These are phyloP conservation scores for Coffea humblotiana DNA, from an alignment of 305 asterid species.

Conservation along the genomic window DNA sequence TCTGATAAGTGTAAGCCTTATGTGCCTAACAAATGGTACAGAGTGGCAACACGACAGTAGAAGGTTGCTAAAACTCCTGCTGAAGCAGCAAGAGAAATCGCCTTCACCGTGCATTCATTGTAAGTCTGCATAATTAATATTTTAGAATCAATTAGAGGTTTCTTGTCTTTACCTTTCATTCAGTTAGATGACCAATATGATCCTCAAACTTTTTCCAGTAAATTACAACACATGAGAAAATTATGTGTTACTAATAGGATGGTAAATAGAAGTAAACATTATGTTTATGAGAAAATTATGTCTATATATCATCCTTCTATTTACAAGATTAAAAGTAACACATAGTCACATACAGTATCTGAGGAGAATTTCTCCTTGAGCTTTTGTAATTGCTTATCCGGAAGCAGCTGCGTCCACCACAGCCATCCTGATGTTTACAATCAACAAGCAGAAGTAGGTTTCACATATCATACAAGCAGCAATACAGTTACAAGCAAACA, in stretches of 20 bases:
- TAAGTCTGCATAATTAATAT: background rate
- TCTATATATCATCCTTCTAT: background rate
- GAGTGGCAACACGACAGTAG: background rate
- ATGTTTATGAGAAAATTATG: background rate
- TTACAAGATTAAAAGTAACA: background rate
- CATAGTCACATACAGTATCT: slow-evolving; percentile 62
- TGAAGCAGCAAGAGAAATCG: background rate
- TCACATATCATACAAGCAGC: background rate
- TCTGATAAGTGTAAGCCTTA: background rate
- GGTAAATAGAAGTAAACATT: too few species aligned
- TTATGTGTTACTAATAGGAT: too few species aligned
- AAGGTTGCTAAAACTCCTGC: background rate
- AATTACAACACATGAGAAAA: background rate
- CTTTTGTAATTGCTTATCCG: slow-evolving; percentile 58
- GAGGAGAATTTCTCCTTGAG: slow-evolving; percentile 54
- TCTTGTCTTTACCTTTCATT: background rate
- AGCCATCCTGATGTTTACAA: slow-evolving; percentile 53
- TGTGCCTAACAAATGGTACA: background rate
- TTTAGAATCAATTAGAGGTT: background rate
- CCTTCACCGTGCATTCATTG: background rate
- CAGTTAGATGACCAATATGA: background rate
- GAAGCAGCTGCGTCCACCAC: slow-evolving; percentile 83
- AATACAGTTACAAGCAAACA: background rate
- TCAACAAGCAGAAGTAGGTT: slow-evolving; percentile 16
- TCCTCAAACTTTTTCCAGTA: background rate